Conservation (phyloP, 495 filamentous ascomycete species). For the Aspergillus carlsbadensis region DNA sequence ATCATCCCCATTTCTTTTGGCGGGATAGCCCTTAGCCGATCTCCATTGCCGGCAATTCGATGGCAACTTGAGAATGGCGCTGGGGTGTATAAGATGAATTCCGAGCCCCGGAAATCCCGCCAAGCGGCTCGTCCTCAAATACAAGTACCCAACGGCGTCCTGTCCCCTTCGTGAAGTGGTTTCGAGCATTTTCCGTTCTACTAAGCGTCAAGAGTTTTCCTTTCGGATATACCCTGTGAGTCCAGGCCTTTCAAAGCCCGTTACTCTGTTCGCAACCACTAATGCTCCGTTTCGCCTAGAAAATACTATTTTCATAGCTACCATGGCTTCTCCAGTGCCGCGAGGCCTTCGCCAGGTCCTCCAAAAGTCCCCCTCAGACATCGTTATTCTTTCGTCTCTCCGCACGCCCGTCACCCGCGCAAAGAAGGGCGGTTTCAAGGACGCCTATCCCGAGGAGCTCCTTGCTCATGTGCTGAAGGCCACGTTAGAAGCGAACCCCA, state of each 20-base stretch:
- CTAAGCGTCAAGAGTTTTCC: conserved; percentile 6
- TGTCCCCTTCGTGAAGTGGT: neutral
- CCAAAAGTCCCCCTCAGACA: conserved; percentile 73
- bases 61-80: conserved; percentile 22
- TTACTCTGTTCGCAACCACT: neutral
- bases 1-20: conserved; percentile 19
- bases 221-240: neutral
- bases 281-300: too few species aligned
- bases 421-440: conserved; percentile 78
- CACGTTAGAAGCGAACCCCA: conserved; percentile 72
- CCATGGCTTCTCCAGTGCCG: conserved; percentile 56
- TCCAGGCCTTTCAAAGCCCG: neutral
- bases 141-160: conserved; percentile 12
- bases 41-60: conserved; percentile 37
- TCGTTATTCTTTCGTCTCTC: conserved; percentile 84
- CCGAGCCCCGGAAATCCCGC: conserved; percentile 32
- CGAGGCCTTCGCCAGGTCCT: conserved; percentile 75
- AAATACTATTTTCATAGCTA: neutral
- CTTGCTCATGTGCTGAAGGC: conserved; percentile 79
- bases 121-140: conserved; percentile 22
- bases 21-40: conserved; percentile 49
- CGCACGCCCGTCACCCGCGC: conserved; percentile 83
- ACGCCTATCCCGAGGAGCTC: conserved; percentile 88
- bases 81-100: conserved; percentile 24
- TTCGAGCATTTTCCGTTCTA: neutral